These are phyloP conservation scores for Biscogniauxia sp. DNA, from an alignment of 2,329 filamentous ascomycete species.

Conservation along the genomic window DNA sequence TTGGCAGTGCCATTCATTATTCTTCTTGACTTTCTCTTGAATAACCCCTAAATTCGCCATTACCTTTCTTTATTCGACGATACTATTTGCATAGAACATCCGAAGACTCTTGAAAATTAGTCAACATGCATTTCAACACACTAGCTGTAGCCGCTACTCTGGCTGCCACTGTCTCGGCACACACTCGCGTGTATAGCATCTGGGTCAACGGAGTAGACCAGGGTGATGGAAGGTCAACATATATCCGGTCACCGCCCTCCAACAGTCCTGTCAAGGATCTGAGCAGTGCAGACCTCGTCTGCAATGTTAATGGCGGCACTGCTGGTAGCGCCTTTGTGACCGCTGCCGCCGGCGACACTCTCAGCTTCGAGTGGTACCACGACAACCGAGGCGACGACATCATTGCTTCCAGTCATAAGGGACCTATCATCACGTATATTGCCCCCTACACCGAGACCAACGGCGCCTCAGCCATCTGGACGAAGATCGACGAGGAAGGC, in stretches of 20 bases:
- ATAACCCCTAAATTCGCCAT: neutral
- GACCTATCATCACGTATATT: conserved; percentile 53
- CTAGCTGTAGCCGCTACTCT: conserved; percentile 32
- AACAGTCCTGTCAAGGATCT: conserved; percentile 47
- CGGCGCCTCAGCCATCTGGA: conserved; percentile 50
- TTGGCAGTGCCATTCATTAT: conserved; percentile 10
- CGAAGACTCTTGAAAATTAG: neutral
- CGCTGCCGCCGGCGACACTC: conserved; percentile 46
- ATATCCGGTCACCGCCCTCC: conserved; percentile 44
- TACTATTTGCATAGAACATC: neutral
- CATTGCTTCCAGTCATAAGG: conserved; percentile 51
- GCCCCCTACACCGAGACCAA: conserved; percentile 40
- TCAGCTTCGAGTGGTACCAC: conserved; percentile 52
- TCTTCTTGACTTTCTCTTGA: neutral
- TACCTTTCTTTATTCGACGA: neutral
- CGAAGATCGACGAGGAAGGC: conserved; percentile 41
- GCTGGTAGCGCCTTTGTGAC: conserved; percentile 38
- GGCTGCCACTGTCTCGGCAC: conserved; percentile 40
- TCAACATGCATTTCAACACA: conserved; percentile 34
- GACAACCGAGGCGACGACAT: conserved; percentile 49
- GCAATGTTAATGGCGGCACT: conserved; percentile 42
- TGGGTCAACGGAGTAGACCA: conserved; percentile 47
- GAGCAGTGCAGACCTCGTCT: conserved; percentile 40
- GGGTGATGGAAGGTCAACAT: conserved; percentile 39
- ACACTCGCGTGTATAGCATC: conserved; percentile 46